phyloP scores from a whole-genome alignment of 345 rosid species.

The Citropsis articulata region DNA sequence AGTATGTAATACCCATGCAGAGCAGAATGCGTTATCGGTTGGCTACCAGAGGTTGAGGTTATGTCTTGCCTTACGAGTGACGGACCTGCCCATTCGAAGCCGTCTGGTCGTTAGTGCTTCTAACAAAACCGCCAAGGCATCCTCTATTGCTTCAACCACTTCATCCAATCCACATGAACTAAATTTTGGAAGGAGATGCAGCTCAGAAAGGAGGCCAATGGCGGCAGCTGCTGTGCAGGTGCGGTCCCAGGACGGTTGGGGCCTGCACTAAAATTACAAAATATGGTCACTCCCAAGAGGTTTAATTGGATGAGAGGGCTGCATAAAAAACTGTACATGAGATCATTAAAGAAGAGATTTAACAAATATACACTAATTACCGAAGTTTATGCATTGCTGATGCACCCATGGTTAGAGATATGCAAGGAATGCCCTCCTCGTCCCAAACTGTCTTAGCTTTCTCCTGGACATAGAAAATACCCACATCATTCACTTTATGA shows the following conservation, averaged over 20 bases:
- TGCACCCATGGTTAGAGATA: slow-evolving; percentile 72
- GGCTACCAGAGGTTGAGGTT: slow-evolving; percentile 39
- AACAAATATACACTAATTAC: slow-evolving; percentile 32
- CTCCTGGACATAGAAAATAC: slow-evolving; percentile 44
- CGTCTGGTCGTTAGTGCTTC: slow-evolving; percentile 77
- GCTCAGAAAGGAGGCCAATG: slow-evolving; percentile 64
- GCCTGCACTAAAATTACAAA: slow-evolving; percentile 44
- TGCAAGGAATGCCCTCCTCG: slow-evolving; percentile 67
- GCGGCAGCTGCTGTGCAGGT: slow-evolving; percentile 98
- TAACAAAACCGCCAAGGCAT: slow-evolving; percentile 55
- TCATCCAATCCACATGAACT: slow-evolving; percentile 48
- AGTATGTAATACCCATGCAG: background rate
- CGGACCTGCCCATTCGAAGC: slow-evolving; percentile 92
- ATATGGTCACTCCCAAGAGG: background rate
- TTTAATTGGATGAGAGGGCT: background rate
- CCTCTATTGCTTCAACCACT: slow-evolving; percentile 67
- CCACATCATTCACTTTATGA: background rate
- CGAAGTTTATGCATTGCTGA: slow-evolving; percentile 95
- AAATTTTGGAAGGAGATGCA: slow-evolving; percentile 59
- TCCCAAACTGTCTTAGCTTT: slow-evolving; percentile 70
- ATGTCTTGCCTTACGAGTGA: slow-evolving; percentile 68
- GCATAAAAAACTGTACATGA: background rate
- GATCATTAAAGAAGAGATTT: background rate
- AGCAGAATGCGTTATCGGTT: background rate
- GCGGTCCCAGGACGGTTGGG: slow-evolving; percentile 97